Base-by-base conservation (phyloP, 108 stramenopile species). In the Cyclotella sp. region DNA sequence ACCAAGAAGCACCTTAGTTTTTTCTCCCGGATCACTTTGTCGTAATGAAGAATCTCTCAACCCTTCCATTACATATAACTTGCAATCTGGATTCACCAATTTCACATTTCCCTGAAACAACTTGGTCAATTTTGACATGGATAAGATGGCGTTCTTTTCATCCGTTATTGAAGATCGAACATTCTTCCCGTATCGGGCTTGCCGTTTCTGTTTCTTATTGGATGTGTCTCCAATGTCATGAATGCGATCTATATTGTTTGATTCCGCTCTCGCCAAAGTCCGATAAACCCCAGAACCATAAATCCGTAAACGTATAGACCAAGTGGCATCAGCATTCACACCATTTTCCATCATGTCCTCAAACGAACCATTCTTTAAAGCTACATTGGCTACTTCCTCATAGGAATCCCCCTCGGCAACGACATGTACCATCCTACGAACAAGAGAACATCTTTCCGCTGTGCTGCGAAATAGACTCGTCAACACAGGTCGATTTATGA, bases 1-100 rank as follows among this genome's bases (percentile, higher is more conserved):
- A 5, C 88, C 90, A 41, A 94, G 61, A 9, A 85, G 51, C 43
- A 81, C 78, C 22, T 45, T 77, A 9, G 34, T 19, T 19, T 30
- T 54, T 1, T 68, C 73, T 14, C 64, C 43, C 13, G 19, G 9
- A 18, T 43, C 42, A 3, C 10, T 3, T 21, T 29, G 3, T 28
- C 9, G n/a, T 57, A 13, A 30, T 12, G 13, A 13, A 34, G 3
- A 41, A 41, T 64, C 27, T 51, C 27, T 76, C 59, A 95, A 69
- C 42, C 95, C 95, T 71, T 94, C 90, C 14, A 96, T 87, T 14
- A 96, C 61, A 70, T 94, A 93, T 22, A 96, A 74, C 28, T 87
- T 84, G 68, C 83, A 86, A 70, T 91, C 86, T 12, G 95, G 90
- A 43, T 89, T 51, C 1, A 73, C 60, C 67, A 96, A 74, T 73